Percentiles rank a stretch among this genome's conserved stretches.
These are phyloP conservation scores for Sporothrix mexicana DNA, from an alignment of 2,329 filamentous ascomycete genomes.

Conservation along the genomic window DNA sequence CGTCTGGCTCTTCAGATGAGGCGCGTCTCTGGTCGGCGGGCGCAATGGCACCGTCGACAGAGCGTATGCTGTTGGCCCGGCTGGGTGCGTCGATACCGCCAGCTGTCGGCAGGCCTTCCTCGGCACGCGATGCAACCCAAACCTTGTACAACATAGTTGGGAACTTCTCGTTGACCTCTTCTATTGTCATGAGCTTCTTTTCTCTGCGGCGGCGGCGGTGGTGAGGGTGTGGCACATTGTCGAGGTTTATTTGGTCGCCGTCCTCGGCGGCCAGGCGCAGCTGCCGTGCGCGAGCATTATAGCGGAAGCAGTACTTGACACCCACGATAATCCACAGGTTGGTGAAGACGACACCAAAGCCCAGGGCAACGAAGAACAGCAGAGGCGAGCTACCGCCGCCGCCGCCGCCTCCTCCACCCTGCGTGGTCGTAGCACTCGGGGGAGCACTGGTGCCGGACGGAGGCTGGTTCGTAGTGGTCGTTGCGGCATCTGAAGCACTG, in stretches of 20 bases:
- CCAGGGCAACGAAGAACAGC: constrained; percentile 62
- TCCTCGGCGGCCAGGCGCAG: constrained; percentile 77
- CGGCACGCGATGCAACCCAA: constrained; percentile 84
- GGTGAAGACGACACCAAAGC: constrained; percentile 97
- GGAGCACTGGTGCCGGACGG: constrained; percentile 24
- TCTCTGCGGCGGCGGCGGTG: constrained; percentile 81
- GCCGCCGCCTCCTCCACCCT: constrained; percentile 9
- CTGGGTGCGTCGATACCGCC: constrained; percentile 82
- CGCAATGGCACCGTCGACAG: constrained; percentile 60
- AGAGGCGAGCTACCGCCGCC: constrained; percentile 50
- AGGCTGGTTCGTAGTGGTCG: not conserved
- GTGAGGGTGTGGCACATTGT: constrained; percentile 76
- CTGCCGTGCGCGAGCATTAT: constrained; percentile 90
- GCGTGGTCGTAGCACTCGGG: constrained; percentile 32
- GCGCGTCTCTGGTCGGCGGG: constrained; percentile 51
- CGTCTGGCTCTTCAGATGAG: constrained; percentile 49
- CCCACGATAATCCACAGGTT: constrained; percentile 99
- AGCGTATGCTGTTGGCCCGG: constrained; percentile 73
- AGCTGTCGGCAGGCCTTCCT: constrained; percentile 79
- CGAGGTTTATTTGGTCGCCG: constrained; percentile 85
- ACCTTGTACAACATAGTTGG: constrained; percentile 95
- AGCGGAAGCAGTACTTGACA: constrained; percentile 98
- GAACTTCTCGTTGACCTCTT: constrained; percentile 97
- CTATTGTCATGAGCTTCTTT: constrained; percentile 99
- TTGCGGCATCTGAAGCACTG: not conserved